Evolutionary conservation across 2,329 filamentous ascomycete species (phyloP), one percentile per base, ranked within the genome.

Genomic region (Fusarium aywerte): DNA sequence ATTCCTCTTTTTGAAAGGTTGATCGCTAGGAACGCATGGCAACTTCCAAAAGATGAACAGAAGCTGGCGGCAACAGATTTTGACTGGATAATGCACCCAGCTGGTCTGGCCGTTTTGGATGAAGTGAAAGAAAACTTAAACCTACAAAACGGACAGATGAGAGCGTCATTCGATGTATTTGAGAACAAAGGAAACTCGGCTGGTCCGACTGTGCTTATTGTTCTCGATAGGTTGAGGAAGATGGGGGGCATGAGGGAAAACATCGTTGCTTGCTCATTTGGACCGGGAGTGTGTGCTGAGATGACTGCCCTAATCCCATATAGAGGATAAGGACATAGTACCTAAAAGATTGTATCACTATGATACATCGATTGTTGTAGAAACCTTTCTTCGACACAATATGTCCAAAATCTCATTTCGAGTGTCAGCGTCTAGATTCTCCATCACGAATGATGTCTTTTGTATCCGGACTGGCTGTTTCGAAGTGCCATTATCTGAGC

Each of bases 371-470:
- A 53, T 53, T 36, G 39, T 45, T 45, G 50, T 53, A 45, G 50
- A 45, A 45, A 53, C 23, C 39, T 53, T 53, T 53, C 23, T 53
- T 53, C 39, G 39, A 45, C 50, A 53, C 31, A 53, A 36, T 53
- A 53, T 45, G 23, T 53, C 50, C 39, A 53, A 23, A 45, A 53
- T 45, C 39, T 53, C 31, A 53, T 45, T 53, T 45, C 39, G 50
- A 53, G 50, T 45, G 31, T 23, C 50, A 45, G 39, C 23, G 39
- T 53, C 50, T 36, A 53, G 31, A 53, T 53, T 53, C 50, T 53
- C 39, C 50, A 53, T 53, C 10, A 53, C 50, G 50, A 53, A 53
- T 45, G 50, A 45, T 11, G 50, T 53, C 50, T n/a, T 53, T 45
- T 36, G 39, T 38, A 36, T 23, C 39, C 31, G 31, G 39, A 11